Percentiles rank a stretch among this genome's conserved stretches.
phyloP scores from a whole-genome alignment of 371 early-diverging fungal species.

The Blakeslea trispora region DNA sequence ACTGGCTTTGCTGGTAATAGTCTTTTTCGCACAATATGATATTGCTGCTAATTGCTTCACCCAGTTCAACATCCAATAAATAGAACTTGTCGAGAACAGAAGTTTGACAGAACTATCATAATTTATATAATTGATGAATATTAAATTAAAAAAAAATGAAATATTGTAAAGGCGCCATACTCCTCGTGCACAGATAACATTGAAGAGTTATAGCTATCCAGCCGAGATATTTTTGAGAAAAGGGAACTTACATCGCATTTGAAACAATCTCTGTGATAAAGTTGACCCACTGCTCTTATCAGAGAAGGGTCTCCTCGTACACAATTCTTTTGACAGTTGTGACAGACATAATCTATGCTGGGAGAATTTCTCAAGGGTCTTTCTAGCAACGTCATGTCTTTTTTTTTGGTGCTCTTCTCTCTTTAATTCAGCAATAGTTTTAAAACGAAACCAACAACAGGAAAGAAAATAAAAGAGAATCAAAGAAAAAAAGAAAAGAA shows the following conservation, averaged over 20 bases:
- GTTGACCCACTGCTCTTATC: constrained; percentile 19
- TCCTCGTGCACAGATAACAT: not conserved
- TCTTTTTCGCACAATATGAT: constrained; percentile 62
- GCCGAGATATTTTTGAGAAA: constrained; percentile 1
- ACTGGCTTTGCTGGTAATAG: constrained; percentile 57
- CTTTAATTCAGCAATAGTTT: no score
- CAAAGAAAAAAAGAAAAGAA: no score
- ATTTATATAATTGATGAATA: not conserved
- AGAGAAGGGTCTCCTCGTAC: constrained; percentile 21
- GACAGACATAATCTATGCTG: constrained; percentile 10
- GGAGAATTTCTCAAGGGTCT: no score
- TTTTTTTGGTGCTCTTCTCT: no score
- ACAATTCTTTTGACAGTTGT: constrained; percentile 18
- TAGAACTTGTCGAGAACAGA: constrained; percentile 66
- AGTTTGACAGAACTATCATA: constrained; percentile 49
- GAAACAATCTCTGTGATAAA: constrained; percentile 33
- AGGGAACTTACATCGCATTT: constrained; percentile 26
- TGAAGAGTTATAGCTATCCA: not conserved
- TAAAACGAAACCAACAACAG: no score
- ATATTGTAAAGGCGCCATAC: no score
- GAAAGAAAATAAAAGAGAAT: no score
- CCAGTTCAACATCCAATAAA: constrained; percentile 24
- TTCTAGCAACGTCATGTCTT: no score
- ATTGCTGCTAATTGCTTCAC: no score
- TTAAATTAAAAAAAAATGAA: no score